Evolutionary conservation across 768 basidiomycete species (phyloP).

Genomic region (Boletus tomentosulus): DNA sequence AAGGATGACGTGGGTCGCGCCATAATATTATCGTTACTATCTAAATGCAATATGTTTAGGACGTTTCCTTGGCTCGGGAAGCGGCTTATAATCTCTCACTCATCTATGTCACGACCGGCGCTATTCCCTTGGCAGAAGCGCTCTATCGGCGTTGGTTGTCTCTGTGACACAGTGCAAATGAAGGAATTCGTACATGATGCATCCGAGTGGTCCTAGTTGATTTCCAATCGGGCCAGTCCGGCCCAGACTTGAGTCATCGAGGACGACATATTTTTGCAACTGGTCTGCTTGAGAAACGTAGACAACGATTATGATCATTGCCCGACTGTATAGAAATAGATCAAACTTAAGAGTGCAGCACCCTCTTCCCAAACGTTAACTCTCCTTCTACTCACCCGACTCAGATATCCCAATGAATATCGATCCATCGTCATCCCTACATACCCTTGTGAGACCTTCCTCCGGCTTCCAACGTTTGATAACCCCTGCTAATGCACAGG

Average conservation of each 20-base stretch:
- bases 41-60: constrained; percentile 32
- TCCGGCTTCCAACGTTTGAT: too few species aligned
- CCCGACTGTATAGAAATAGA: background rate
- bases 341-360: background rate
- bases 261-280: background rate
- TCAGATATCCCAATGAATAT: constrained; percentile 8
- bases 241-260: background rate
- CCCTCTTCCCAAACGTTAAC: background rate
- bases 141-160: constrained; percentile 83
- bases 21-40: background rate
- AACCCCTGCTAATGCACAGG: background rate
- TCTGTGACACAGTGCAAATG: constrained; percentile 40
- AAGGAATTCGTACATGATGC: background rate
- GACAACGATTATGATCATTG: constrained; percentile 8
- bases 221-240: background rate
- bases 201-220: background rate
- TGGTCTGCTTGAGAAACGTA: background rate
- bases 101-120: constrained; percentile 78
- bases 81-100: constrained; percentile 86
- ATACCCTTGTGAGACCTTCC: constrained; percentile 4
- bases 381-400: background rate
- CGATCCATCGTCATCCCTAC: constrained; percentile 14
- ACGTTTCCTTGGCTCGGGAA: constrained; percentile 58
- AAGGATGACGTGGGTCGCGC: constrained; percentile 29
- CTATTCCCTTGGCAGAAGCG: constrained; percentile 60